Evolutionary conservation across 805 yeast species (phyloP).

Genomic region (Torulaspora quercuum): DNA sequence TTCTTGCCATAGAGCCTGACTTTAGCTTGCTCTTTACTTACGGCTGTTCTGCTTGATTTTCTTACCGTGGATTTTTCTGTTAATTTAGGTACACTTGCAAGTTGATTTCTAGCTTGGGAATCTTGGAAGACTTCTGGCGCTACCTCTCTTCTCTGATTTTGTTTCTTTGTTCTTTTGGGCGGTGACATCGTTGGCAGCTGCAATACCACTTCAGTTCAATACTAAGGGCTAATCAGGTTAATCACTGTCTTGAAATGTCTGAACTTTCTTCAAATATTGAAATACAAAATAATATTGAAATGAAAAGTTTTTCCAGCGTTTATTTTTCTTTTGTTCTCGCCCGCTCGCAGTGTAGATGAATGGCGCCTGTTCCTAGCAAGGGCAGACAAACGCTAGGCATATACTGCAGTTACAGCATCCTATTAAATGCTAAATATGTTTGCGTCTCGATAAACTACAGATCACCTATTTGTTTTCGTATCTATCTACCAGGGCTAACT

Average conservation of each 20-base stretch:
- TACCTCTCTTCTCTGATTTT: constrained; percentile 53
- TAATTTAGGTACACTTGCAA: constrained; percentile 50
- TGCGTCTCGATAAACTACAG: too few relatives aligned
- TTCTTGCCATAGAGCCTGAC: constrained; percentile 63
- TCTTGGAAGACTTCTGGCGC: constrained; percentile 67
- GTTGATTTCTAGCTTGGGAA: constrained; percentile 62
- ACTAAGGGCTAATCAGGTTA: too few relatives aligned
- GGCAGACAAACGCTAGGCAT: too few relatives aligned
- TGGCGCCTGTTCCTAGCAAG: too few relatives aligned
- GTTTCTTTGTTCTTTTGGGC: constrained; percentile 29
- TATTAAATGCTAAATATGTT: too few relatives aligned
- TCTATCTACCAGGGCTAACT: too few relatives aligned
- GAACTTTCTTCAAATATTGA: too few relatives aligned
- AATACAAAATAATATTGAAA: too few relatives aligned
- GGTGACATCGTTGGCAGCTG: constrained; percentile 9
- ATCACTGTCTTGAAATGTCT: too few relatives aligned
- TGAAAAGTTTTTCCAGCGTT: constrained; percentile 4
- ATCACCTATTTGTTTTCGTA: too few relatives aligned
- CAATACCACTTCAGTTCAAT: too few relatives aligned
- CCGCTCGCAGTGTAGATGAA: neutral
- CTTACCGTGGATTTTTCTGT: constrained; percentile 55
- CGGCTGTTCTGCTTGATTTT: constrained; percentile 48
- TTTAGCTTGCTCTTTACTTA: constrained; percentile 64
- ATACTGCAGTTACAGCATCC: too few relatives aligned
- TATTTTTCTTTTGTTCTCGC: neutral